Percentiles rank a stretch among this genome's conserved stretches.
These are phyloP conservation scores for Kwoniella newhampshirensis DNA, from an alignment of 768 basidiomycete species.

Conservation along the genomic window DNA sequence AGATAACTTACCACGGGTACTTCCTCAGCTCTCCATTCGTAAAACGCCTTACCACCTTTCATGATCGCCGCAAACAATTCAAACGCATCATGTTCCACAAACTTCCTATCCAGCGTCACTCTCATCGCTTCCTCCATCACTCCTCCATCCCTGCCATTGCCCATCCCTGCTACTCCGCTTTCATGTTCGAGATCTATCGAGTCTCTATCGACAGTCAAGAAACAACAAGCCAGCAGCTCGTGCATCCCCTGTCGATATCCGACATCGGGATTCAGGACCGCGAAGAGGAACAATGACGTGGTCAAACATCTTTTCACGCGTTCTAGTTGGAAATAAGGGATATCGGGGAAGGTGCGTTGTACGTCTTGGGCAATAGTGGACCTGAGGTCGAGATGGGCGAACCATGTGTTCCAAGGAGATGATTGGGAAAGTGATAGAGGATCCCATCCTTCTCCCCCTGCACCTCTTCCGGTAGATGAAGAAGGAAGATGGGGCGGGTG, in stretches of 20 bases:
- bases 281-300: conserved; percentile 82
- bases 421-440: conserved; percentile 54
- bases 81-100: conserved; percentile 72
- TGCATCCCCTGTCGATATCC: conserved; percentile 99
- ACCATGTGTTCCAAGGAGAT: conserved; percentile 97
- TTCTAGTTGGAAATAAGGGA: conserved; percentile 77
- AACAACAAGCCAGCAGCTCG: conserved; percentile 84
- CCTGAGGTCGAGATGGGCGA: conserved; percentile 79
- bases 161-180: neutral
- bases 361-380: conserved; percentile 92
- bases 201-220: conserved; percentile 80
- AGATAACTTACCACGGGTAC: conserved; percentile 35
- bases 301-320: conserved; percentile 76
- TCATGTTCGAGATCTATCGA: conserved; percentile 37
- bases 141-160: conserved; percentile 11
- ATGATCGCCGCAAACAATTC: conserved; percentile 76
- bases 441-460: conserved; percentile 39
- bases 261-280: conserved; percentile 71
- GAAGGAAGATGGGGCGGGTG: neutral
- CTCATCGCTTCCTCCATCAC: conserved; percentile 29
- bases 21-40: conserved; percentile 55
- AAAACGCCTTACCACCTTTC: conserved; percentile 75
- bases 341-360: conserved; percentile 97
- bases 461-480: neutral
- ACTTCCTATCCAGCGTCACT: conserved; percentile 39